Base-by-base conservation (phyloP, 306 rosid species). In the Rosa multiflora region DNA sequence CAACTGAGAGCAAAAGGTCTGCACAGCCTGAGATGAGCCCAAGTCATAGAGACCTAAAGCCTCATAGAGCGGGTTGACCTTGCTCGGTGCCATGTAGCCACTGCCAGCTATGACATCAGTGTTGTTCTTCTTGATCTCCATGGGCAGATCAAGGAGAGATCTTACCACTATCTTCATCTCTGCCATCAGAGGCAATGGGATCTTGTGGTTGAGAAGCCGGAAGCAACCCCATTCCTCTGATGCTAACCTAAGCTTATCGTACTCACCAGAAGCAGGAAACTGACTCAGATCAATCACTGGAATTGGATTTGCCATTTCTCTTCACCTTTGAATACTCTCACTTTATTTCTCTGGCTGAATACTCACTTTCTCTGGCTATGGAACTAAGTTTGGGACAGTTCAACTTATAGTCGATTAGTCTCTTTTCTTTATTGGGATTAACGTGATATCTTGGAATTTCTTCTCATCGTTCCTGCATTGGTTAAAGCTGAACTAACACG, bases 211-310 rank as follows among this genome's bases (percentile, higher is more conserved):
- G 11, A 86, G 73, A 15, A 89, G 62, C 69, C 90, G 84, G 74
- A 91, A 91, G 71, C 91, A 89, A n/a, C 91, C 91, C 89, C 85
- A 87, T 69, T 63, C 83, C 69, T 88, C 97, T n/a, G 89, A 85
- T 52, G 90, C 90, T 29, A 85, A 86, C 76, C 87, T 86, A 35
- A 91, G 82, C 18, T 83, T 91, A 51, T 68, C 47, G 42, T 75
- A 74, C 63, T 83, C 92, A 1, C 0, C 59, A 18, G 21, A 0
- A 4, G 80, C 85, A 39, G 72, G 76, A 39, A 85, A 59, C 6
- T 82, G 69, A 15, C 70, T 76, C 70, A 88, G 42, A 70, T 89
- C 93, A 81, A 89, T 53, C 76, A 75, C 82, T 21, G 92, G 93
- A 70, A 85, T 85, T 0, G 92, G 93, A 70, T 83, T 85, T 0